Evolutionary conservation across 805 yeast species (phyloP), one percentile per base, ranked within the genome.

Genomic region (Metschnikowia picachoensis): DNA sequence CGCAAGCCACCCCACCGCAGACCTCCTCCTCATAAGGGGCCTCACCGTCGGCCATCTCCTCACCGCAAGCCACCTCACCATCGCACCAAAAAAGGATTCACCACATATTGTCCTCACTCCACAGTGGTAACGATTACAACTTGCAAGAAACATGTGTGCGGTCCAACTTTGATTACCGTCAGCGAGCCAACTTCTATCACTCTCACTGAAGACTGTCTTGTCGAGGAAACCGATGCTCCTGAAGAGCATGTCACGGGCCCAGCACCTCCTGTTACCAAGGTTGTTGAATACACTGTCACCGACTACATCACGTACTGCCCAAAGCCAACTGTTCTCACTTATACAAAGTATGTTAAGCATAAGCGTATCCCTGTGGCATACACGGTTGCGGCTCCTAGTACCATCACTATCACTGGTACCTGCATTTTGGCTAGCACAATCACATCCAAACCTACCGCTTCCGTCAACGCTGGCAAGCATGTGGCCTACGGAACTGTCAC

Each of bases 241-340:
- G 16, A 14, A 8, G 11, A n/a, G 13, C 35, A 33, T 13, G n/a
- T n/a, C n/a, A 11, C 35, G 5, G 10, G 10, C 37, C 36, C 41
- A 43, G 31, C 36, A 16, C 41, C 12, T 27, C 41, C 10, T 4
- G 32, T 36, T 29, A 38, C 39, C 20, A 45, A 39, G 35, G 61
- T 68, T 13, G 51, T 55, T 43, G 67, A 71, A 43, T 38, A 66
- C 40, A 65, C 67, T 27, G 62, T 62, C 48, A 69, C 73, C 47
- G 70, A 55, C 49, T 67, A 56, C 62, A 56, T 62, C 53, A 68
- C 73, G 50, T 67, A 60, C 66, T 68, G 74, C 55, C 73, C 74
- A 51, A 53, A 47, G 38, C 50, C 64, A 34, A 68, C 74, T 42
- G 58, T 63, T 36, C 41, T 68, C 46, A 62, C 67, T 46, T 49